Evolutionary conservation across 2,329 filamentous ascomycete genomes (phyloP), one percentile per base, ranked within the genome.

Genomic region (Colletotrichum aenigma): DNA sequence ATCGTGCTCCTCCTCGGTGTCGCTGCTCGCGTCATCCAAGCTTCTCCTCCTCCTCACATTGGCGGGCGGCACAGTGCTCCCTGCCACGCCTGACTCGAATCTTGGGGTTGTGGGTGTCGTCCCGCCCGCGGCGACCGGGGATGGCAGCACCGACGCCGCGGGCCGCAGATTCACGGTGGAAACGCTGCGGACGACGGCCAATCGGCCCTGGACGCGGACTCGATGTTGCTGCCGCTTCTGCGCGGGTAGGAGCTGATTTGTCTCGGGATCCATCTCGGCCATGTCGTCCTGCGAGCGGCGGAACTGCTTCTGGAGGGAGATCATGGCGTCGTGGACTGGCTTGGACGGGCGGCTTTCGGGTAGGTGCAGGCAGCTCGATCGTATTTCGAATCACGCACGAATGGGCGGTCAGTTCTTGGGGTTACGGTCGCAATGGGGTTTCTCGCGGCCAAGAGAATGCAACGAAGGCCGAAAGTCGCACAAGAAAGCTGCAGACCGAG

Each of bases 141-240:
- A 65, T 9, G 74, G 72, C 48, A 60, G 72, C 60, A 36, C 34
- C 8, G 74, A 70, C 30, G 58, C 38, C 6, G 66, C 32, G 12
- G 76, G 61, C 10, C 77, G 72, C 26, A 83, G 70, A 55, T 81
- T 81, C 43, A 76, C 78, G 7, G 82, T 79, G 15, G 84, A 85
- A 34, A 85, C 81, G 77, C 82, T 86, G 16, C 81, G 79, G 12
- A 85, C 83, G 7, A 82, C 77, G 5, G 83, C 83, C 30, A 85
- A 78, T 7, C 79, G 79, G n/a, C 84, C 84, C 74, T 86, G 84
- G 4, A 86, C 78, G 66, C 84, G 83, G 18, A 86, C 84, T 36
- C 80, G 81, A 76, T 84, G 84, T 30, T 76, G 79, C 34, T 78
- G 81, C n/a, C 77, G 80, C 55, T 75, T 71, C 48, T 76, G 72